Base-by-base conservation (phyloP, 805 yeast species). In the Candida suzukii region DNA sequence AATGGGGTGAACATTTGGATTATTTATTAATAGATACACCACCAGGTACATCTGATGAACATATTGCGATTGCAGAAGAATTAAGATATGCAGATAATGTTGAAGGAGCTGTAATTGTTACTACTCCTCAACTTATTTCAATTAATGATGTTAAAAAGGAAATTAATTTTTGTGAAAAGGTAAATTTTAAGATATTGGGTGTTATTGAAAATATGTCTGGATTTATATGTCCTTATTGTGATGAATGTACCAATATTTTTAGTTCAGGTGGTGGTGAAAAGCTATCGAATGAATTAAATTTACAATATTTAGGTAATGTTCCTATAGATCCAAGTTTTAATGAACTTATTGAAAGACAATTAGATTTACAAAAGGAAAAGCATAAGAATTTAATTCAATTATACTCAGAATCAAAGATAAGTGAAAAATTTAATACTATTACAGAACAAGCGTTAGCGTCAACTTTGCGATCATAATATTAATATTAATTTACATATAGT, bases 1-100 rank as follows among this genome's bases (percentile, higher is more conserved):
- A 76, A 24, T 93, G 99, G 99, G 96, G 88, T 0, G 66, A 73
- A 22, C 24, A 31, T 17, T 78, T 87, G 42, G 78, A 82, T 52
- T 91, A 85, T 56, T 63, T 91, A 42, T 64, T 93, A 26, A 88
- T 93, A 6, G 99, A 93, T 58, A 93, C 99, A 0, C 99, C 99
- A 1, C 99, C 99, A 0, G 99, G 99, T 0, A 93, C 99, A 0
- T 84, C 96, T 0, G 99, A 93, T 61, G 99, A 93, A 59, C 99
- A 93, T 59, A 93, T 93, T 30, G 88, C 96, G 4, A 83, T 95
- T 30, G 97, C 97, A 5, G 98, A 93, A 56, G 95, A 88, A 60
- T 69, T 93, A 32, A 64, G 83, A 42, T 73, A 64, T 57, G 63
- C 68, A 48, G 79, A 80, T 1, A 70, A 71, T 22, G 88, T 91